Evolutionary conservation across 2,329 filamentous ascomycete genomes (phyloP).

Genomic region (Sarocladium strictum): DNA sequence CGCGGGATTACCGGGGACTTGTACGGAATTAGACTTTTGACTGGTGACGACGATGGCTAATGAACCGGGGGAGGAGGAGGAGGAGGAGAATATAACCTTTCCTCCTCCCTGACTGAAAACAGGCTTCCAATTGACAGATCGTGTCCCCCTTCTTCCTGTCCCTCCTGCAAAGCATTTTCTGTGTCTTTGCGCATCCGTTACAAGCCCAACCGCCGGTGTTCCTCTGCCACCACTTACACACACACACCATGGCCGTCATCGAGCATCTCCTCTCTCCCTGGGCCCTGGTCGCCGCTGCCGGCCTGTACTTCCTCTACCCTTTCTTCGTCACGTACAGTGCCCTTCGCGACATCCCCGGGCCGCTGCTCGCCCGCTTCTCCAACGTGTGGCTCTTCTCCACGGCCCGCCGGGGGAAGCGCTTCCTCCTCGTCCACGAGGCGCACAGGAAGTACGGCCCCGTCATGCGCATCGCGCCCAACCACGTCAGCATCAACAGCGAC

Average conservation of each 20-base stretch:
- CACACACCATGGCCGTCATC: constrained; percentile 22
- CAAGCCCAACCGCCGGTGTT: no score
- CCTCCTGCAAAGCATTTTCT: no score
- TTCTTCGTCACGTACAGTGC: constrained; percentile 50
- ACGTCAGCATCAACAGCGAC: constrained; percentile 76
- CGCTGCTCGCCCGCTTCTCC: constrained; percentile 59
- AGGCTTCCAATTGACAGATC: no score
- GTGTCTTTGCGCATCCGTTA: no score
- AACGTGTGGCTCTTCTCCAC: constrained; percentile 75
- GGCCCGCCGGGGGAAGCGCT: constrained; percentile 60
- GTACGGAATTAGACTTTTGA: background rate
- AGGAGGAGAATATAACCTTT: background rate
- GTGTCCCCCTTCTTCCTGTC: no score
- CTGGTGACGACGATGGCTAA: constrained; percentile 4
- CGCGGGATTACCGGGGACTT: background rate
- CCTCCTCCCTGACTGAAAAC: background rate
- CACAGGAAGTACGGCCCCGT: constrained; percentile 75
- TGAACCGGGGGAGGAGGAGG: no score
- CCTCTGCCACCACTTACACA: no score
- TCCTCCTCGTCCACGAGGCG: constrained; percentile 57
- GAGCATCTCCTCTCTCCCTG: constrained; percentile 36
- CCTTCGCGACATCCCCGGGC: constrained; percentile 52
- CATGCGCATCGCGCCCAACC: constrained; percentile 77
- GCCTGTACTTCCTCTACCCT: constrained; percentile 34
- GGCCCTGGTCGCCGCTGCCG: constrained; percentile 22